Evolutionary conservation across 352 stramenopile genomes (phyloP).

Genomic region (Phytopythium litorale): DNA sequence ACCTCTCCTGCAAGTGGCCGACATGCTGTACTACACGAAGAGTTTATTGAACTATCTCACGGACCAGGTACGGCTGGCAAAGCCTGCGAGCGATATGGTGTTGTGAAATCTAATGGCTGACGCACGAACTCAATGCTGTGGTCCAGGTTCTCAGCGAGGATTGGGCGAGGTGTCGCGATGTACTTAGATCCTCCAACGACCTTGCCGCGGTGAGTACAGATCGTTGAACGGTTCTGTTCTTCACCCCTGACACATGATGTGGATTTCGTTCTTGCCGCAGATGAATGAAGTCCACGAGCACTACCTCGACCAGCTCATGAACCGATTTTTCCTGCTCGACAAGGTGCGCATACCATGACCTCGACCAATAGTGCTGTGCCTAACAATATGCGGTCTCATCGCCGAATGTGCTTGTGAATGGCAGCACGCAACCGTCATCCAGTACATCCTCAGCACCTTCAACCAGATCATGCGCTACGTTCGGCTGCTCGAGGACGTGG

Average conservation of each 20-base stretch:
- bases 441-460: conserved; percentile 69
- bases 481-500: conserved; percentile 43
- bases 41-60: conserved; percentile 64
- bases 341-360: conserved; percentile 35
- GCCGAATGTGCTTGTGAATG: conserved; percentile 3
- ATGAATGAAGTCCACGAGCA: conserved; percentile 59
- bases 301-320: conserved; percentile 61
- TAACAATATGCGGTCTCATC: neutral
- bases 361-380: neutral
- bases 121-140: neutral
- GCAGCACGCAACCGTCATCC: conserved; percentile 56
- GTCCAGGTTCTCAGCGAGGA: conserved; percentile 21
- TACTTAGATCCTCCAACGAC: conserved; percentile 16
- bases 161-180: conserved; percentile 18
- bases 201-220: conserved; percentile 20
- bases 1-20: conserved; percentile 43
- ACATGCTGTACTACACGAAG: conserved; percentile 80
- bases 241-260: neutral
- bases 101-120: neutral
- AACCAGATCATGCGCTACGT: conserved; percentile 72
- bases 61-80: conserved; percentile 36
- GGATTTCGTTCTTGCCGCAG: conserved; percentile 9
- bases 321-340: conserved; percentile 64
- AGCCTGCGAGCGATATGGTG: neutral
- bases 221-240: neutral